Evolutionary conservation across 495 filamentous ascomycete species (phyloP).

Genomic region (Lasiosphaeria ovina): DNA sequence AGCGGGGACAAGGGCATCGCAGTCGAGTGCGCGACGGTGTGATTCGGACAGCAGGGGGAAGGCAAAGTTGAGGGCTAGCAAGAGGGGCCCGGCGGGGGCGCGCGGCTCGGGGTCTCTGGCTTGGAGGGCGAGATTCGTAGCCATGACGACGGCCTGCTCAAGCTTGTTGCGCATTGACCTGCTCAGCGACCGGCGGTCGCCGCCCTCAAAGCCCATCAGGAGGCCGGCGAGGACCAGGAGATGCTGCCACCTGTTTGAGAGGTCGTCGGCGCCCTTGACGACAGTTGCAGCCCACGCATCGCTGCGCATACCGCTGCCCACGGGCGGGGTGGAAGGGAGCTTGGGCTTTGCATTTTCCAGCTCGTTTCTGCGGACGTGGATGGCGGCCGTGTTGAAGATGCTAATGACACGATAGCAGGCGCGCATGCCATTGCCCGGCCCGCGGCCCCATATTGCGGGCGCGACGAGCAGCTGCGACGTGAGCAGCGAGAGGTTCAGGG

Average conservation of each 20-base stretch:
- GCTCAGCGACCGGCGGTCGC: constrained; percentile 62
- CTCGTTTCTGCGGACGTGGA: constrained; percentile 58
- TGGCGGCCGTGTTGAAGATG: constrained; percentile 82
- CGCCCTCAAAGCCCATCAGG: constrained; percentile 74
- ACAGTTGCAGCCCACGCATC: constrained; percentile 86
- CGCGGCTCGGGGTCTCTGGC: constrained; percentile 37
- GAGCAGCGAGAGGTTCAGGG: constrained; percentile 84
- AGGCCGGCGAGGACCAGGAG: constrained; percentile 76
- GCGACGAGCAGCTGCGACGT: constrained; percentile 85
- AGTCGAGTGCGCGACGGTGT: constrained; percentile 58
- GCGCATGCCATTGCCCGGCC: constrained; percentile 58
- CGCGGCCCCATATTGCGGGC: constrained; percentile 73
- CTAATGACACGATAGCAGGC: constrained; percentile 75
- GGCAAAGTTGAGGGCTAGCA: constrained; percentile 72
- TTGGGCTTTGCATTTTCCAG: constrained; percentile 50
- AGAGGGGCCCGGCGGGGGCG: constrained; percentile 60
- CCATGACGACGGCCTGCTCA: constrained; percentile 73
- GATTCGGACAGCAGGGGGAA: constrained; percentile 70
- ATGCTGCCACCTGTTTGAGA: constrained; percentile 86
- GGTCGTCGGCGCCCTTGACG: constrained; percentile 78
- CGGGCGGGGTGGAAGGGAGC: constrained; percentile 27
- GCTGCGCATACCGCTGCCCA: constrained; percentile 50
- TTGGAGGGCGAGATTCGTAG: constrained; percentile 69
- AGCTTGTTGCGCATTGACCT: constrained; percentile 64
- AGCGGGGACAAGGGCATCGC: constrained; percentile 71